A percentile compares a stretch with the other conserved stretches of the same genome.
Evolutionary conservation across 129 eudicot genomes (phyloP).

Genomic region (Chrysanthemum makinoi): DNA sequence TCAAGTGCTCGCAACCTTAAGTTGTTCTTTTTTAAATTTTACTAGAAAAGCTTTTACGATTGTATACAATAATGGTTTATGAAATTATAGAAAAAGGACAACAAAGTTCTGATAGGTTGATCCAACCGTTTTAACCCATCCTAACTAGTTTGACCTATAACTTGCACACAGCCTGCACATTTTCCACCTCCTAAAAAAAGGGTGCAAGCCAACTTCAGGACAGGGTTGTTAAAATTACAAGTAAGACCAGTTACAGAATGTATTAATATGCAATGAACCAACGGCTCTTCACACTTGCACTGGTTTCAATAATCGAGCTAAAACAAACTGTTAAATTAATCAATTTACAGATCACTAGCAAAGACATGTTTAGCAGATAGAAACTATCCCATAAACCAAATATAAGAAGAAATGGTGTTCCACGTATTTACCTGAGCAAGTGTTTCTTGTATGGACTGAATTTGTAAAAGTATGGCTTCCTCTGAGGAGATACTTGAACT

Average conservation of each 20-base stretch:
- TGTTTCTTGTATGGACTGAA: slow-evolving; percentile 62
- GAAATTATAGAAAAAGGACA: not conserved
- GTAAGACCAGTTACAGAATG: not conserved
- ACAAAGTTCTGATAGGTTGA: not conserved
- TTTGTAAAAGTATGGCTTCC: slow-evolving; percentile 50
- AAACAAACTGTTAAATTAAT: no score
- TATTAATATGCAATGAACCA: not conserved
- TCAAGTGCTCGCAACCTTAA: no score
- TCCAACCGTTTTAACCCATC: not conserved
- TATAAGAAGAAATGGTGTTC: not conserved
- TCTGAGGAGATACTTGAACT: slow-evolving; percentile 45
- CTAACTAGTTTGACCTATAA: no score
- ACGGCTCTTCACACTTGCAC: no score
- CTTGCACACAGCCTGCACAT: slow-evolving; percentile 1
- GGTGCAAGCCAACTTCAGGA: not conserved
- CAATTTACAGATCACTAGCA: no score
- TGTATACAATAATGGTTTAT: no score
- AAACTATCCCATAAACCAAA: no score
- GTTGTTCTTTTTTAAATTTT: no score
- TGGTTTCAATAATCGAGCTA: no score
- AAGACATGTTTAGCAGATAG: no score
- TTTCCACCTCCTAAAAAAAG: slow-evolving; percentile 3
- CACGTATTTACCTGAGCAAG: slow-evolving; percentile 55
- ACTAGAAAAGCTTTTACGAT: no score
- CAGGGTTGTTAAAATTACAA: not conserved